Base-by-base conservation (phyloP, 352 stramenopile species). In the Phytophthora gonapodyides region DNA sequence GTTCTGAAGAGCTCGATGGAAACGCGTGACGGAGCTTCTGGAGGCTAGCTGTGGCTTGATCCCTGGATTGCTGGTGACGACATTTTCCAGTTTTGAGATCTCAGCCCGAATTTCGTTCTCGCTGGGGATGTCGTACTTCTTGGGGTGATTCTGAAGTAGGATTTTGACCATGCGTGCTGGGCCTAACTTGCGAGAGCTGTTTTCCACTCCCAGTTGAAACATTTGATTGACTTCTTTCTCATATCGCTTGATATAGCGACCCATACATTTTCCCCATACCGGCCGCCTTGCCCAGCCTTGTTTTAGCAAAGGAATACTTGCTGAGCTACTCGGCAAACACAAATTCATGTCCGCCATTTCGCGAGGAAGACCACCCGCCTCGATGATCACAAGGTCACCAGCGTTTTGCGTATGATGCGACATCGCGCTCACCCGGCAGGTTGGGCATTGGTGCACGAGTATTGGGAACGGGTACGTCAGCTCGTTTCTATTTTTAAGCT, bases 41-140 rank as follows among this genome's bases (percentile, higher is more conserved):
- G 12, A 52, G 31, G 45, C 45, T 19, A 17, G 6, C 37, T 57
- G 34, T 15, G 49, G 49, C 10, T 47, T 47, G 2, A 47, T 57
- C 7, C 10, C 13, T 12, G 49, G 49, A 10, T 47, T 36, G 12
- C 27, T 21, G 7, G 13, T 47, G 37, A 40, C 37, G 12, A 41
- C 8, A 21, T 57, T 36, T 47, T 47, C 49, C 27, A 57, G 45
- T 47, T 57, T 57, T n/a, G 40, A 60, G 34, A 60, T 60, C 35
- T 50, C 52, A 1, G 52, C 13, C 15, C 53, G 43, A 45, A 61
- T 61, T 61, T 53, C 53, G 15, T 53, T 47, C 9, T 61, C 53
- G 17, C 53, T 41, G 13, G 53, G 53, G 12, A 53, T 30, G 24
- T 61, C 34, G 34, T 54, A 61, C 11, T 19, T 54, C 8, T 46